phyloP scores from a whole-genome alignment of 768 basidiomycete genomes.

The Hemileccinum impolitum region DNA sequence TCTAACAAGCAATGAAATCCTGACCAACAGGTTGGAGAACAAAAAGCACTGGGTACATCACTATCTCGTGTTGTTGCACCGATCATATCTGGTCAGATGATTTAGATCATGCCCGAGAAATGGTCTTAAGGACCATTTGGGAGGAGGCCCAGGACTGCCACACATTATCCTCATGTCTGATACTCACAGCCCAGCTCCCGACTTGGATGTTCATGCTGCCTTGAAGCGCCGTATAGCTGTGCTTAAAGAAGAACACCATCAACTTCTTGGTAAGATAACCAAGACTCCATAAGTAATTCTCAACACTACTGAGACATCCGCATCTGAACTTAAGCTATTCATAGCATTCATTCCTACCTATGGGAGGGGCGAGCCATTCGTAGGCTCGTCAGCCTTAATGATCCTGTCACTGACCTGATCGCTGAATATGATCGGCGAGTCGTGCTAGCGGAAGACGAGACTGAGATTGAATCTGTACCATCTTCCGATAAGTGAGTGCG shows the following conservation, averaged over 20 bases:
- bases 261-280: background rate
- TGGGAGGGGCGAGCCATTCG: slow-evolving; percentile 6
- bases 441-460: background rate
- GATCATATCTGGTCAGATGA: too few species aligned
- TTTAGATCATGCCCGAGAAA: too few species aligned
- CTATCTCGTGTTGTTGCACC: too few species aligned
- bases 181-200: too few species aligned
- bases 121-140: too few species aligned
- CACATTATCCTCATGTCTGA: background rate
- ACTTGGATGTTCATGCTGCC: background rate
- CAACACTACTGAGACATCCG: background rate
- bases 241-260: slow-evolving; percentile 8
- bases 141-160: too few species aligned
- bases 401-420: slow-evolving; percentile 3
- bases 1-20: too few species aligned
- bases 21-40: too few species aligned
- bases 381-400: slow-evolving; percentile 6
- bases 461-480: background rate
- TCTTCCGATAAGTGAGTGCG: background rate
- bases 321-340: background rate
- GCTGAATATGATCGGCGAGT: slow-evolving; percentile 4
- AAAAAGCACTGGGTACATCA: too few species aligned
- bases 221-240: slow-evolving; percentile 4
- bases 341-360: background rate
- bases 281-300: background rate